Evolutionary conservation across 495 filamentous ascomycete species (phyloP).

Genomic region (Penicillium paradoxum): DNA sequence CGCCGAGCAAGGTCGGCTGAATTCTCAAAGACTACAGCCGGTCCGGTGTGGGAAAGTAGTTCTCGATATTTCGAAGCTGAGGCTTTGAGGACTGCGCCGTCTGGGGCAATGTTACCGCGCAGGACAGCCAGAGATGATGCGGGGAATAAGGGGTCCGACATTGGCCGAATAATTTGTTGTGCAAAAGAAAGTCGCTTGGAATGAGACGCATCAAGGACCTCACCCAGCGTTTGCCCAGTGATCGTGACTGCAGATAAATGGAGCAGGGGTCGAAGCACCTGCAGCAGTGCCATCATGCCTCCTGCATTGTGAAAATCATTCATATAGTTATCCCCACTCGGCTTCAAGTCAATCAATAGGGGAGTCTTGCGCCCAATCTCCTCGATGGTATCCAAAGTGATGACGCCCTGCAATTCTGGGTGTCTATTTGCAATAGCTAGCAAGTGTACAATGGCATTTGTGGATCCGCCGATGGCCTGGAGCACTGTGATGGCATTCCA

Average conservation of each 20-base stretch:
- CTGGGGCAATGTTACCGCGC: conserved; percentile 51
- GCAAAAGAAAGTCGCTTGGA: conserved; percentile 40
- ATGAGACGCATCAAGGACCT: conserved; percentile 44
- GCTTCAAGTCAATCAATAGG: conserved; percentile 61
- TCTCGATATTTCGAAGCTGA: conserved; percentile 52
- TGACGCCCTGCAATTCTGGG: conserved; percentile 46
- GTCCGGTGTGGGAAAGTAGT: conserved; percentile 49
- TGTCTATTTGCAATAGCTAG: conserved; percentile 61
- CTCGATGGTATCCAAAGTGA: conserved; percentile 55
- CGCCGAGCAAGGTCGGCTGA: conserved; percentile 52
- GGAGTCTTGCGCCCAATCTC: conserved; percentile 56
- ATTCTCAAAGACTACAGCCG: conserved; percentile 55
- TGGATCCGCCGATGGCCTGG: conserved; percentile 65
- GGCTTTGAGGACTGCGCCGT: conserved; percentile 59
- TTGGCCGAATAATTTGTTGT: conserved; percentile 45
- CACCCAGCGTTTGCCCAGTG: conserved; percentile 54
- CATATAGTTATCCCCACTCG: conserved; percentile 67
- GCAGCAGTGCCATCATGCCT: conserved; percentile 56
- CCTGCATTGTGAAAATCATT: conserved; percentile 66
- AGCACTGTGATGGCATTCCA: conserved; percentile 63
- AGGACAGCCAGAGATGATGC: conserved; percentile 51
- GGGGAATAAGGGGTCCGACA: conserved; percentile 50
- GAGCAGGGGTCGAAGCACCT: conserved; percentile 52
- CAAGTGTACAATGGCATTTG: conserved; percentile 63
- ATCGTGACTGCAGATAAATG: conserved; percentile 54